A percentile compares a stretch with the other conserved stretches of the same genome.
Conservation (phyloP, 2,329 filamentous ascomycete genomes). For the Chalara sp. region DNA sequence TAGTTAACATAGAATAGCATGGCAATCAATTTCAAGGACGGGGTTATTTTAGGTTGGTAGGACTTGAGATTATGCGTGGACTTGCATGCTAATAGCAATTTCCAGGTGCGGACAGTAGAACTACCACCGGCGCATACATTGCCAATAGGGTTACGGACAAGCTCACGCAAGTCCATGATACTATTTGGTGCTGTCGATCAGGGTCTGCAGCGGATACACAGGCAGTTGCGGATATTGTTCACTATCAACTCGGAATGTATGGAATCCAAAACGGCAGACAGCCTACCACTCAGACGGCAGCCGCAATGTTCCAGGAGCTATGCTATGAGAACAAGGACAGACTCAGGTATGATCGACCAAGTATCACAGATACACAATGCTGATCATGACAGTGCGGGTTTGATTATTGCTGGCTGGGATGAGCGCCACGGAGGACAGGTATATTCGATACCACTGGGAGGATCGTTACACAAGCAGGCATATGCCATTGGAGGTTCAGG, state of each 20-base stretch:
- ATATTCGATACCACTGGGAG: slow-evolving; percentile 93
- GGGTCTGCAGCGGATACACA: slow-evolving; percentile 97
- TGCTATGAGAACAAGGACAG: slow-evolving; percentile 97
- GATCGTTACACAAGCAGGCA: slow-evolving; percentile 93
- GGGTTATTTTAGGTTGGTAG: slow-evolving; percentile 76
- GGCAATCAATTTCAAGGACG: slow-evolving; percentile 98
- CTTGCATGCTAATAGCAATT: slow-evolving; percentile 9
- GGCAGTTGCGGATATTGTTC: slow-evolving; percentile 94
- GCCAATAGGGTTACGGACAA: slow-evolving; percentile 99
- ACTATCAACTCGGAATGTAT: slow-evolving; percentile 92
- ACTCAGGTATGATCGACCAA: slow-evolving; percentile 58
- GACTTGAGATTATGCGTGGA: background rate
- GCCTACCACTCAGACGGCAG: slow-evolving; percentile 91
- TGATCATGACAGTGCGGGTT: slow-evolving; percentile 63
- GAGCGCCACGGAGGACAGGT: slow-evolving; percentile 92
- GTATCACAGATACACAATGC: background rate
- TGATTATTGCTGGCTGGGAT: slow-evolving; percentile 99
- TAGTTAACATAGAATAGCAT: slow-evolving; percentile 54
- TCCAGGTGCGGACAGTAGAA: slow-evolving; percentile 85
- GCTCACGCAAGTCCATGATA: slow-evolving; percentile 96
- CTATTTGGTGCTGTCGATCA: slow-evolving; percentile 98
- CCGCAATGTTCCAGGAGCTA: slow-evolving; percentile 93
- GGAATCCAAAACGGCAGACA: slow-evolving; percentile 82
- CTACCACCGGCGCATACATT: slow-evolving; percentile 96
- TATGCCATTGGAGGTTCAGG: slow-evolving; percentile 96